Percentiles rank a stretch among this genome's conserved stretches.
These are phyloP conservation scores for Mitragyna speciosa DNA, from an alignment of 257 asterid genomes.

Conservation along the genomic window DNA sequence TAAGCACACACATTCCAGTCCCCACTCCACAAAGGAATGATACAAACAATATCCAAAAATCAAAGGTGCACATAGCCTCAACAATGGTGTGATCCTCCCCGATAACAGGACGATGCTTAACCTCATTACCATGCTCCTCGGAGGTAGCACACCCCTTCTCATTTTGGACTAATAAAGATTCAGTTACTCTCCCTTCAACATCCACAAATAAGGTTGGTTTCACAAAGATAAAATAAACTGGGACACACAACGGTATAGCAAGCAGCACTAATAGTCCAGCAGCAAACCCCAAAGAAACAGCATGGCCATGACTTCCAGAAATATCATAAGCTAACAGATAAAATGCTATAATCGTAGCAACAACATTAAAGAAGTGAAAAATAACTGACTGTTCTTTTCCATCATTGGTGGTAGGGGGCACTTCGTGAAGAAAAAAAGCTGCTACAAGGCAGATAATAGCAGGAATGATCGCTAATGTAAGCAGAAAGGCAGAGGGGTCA, in stretches of 20 bases:
- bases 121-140: background rate
- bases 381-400: slow-evolving; percentile 8
- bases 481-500: slow-evolving; percentile 21
- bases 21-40: slow-evolving; percentile 31
- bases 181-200: slow-evolving; percentile 14
- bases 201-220: slow-evolving; percentile 7
- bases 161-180: slow-evolving; percentile 12
- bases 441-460: slow-evolving; percentile 15
- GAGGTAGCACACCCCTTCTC: background rate
- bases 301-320: slow-evolving; percentile 14
- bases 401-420: slow-evolving; percentile 7
- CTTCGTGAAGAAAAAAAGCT: slow-evolving; percentile 18
- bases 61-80: slow-evolving; percentile 16
- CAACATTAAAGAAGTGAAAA: slow-evolving; percentile 23
- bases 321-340: slow-evolving; percentile 26
- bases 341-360: slow-evolving; percentile 22
- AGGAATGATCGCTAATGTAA: slow-evolving; percentile 19
- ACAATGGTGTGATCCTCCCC: slow-evolving; percentile 28
- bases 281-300: slow-evolving; percentile 12
- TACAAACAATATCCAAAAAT: slow-evolving; percentile 21
- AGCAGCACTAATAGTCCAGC: slow-evolving; percentile 17
- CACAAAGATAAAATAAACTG: slow-evolving; percentile 3
- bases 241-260: slow-evolving; percentile 17
- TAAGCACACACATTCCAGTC: slow-evolving; percentile 27
- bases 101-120: slow-evolving; percentile 4